Conservation (phyloP, 805 yeast species). For the Starmerella stigmatis region DNA sequence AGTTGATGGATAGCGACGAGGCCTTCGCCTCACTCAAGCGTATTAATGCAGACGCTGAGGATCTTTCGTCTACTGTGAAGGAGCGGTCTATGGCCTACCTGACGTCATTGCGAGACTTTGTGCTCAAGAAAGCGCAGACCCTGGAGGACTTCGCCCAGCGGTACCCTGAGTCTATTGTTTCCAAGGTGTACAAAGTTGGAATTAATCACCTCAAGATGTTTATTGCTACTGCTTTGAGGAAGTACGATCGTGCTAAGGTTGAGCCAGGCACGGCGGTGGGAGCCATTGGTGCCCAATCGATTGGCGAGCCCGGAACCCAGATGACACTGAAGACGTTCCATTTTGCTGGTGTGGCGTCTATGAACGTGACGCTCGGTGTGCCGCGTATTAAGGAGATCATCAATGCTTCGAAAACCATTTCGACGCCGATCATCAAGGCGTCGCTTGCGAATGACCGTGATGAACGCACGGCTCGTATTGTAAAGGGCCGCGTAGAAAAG, state of each 20-base stretch:
- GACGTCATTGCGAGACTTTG: constrained; percentile 57
- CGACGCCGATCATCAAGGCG: constrained; percentile 94
- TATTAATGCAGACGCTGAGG: constrained; percentile 13
- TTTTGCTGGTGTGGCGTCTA: constrained; percentile 98
- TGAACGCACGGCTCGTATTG: constrained; percentile 97
- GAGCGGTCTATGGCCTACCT: constrained; percentile 58
- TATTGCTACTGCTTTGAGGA: constrained; percentile 62
- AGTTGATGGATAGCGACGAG: constrained; percentile 45
- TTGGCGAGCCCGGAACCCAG: constrained; percentile 99
- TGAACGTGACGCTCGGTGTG: constrained; percentile 98
- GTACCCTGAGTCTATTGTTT: constrained; percentile 28
- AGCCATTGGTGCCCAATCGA: constrained; percentile 97
- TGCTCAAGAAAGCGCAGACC: constrained; percentile 44
- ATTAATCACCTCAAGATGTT: constrained; percentile 50
- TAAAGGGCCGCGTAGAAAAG: constrained; percentile 93
- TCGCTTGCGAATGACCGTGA: constrained; percentile 85
- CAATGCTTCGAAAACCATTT: constrained; percentile 88
- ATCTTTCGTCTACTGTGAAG: constrained; percentile 44
- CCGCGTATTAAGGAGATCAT: constrained; percentile 99
- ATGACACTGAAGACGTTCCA: constrained; percentile 96
- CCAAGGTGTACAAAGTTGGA: constrained; percentile 47
- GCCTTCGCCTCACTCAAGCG: constrained; percentile 9
- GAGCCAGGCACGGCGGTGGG: constrained; percentile 99
- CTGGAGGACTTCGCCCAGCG: constrained; percentile 49
- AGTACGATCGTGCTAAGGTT: constrained; percentile 80